Evolutionary conservation across 2,329 filamentous ascomycete genomes (phyloP).

Genomic region (Exophiala sideris): DNA sequence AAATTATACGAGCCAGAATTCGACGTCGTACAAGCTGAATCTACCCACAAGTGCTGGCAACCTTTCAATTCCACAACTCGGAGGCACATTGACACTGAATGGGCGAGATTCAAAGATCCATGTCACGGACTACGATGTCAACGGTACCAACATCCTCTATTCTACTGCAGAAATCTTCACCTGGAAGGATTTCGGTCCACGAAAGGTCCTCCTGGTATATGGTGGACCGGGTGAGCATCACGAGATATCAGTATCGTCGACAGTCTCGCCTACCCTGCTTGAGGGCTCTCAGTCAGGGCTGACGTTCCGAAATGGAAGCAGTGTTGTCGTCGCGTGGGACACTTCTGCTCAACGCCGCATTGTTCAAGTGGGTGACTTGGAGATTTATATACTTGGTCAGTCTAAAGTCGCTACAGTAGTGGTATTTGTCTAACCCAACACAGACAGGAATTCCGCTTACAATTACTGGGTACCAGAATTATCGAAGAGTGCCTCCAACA

Average conservation of each 20-base stretch:
- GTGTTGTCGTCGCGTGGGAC: slow-evolving; percentile 50
- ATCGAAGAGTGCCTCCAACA: slow-evolving; percentile 27
- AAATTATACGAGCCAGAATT: slow-evolving; percentile 58
- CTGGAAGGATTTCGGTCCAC: slow-evolving; percentile 31
- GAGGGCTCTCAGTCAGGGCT: neutral
- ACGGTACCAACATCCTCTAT: slow-evolving; percentile 41
- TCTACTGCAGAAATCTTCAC: slow-evolving; percentile 46
- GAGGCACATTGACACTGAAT: slow-evolving; percentile 37
- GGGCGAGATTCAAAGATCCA: slow-evolving; percentile 46
- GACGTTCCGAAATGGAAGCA: neutral
- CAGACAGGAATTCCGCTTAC: slow-evolving; percentile 40
- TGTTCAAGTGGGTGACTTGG: slow-evolving; percentile 36
- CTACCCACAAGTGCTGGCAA: slow-evolving; percentile 45
- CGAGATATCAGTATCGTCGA: slow-evolving; percentile 38
- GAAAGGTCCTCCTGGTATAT: slow-evolving; percentile 39
- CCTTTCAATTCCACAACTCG: slow-evolving; percentile 41
- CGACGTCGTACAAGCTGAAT: slow-evolving; percentile 61
- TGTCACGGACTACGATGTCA: slow-evolving; percentile 41
- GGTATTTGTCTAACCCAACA: neutral
- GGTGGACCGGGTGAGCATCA: slow-evolving; percentile 40
- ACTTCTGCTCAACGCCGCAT: slow-evolving; percentile 48
- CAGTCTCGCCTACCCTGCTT: neutral
- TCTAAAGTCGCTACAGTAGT: neutral
- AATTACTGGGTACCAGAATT: slow-evolving; percentile 45
- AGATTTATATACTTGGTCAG: slow-evolving; percentile 29